Base-by-base conservation (phyloP, 2,329 filamentous ascomycete species). In the Nothomitra cinnamomea region DNA sequence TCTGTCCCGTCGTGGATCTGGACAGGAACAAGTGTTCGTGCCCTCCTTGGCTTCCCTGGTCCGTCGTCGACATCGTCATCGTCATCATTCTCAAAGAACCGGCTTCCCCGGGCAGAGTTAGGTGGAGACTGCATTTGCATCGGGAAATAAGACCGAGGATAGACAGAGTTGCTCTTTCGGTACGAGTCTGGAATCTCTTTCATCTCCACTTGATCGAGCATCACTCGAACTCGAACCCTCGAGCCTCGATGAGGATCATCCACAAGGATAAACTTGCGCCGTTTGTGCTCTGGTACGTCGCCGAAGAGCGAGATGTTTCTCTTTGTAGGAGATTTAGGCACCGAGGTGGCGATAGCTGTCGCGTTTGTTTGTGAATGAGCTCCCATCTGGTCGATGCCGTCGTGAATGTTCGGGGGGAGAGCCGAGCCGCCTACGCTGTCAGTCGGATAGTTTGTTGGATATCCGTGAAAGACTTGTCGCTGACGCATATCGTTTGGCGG, bases 161-260 rank as follows among this genome's bases (percentile, higher is more conserved):
- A 96, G 1, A 96, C 89, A 8, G 86, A 87, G 61, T 90, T 90
- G 54, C 79, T 80, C 69, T 88, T 88, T 59, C 90, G 85, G 71
- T 95, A 95, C 15, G 87, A 92, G 66, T 96, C 90, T 1, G 90
- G 90, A 63, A 96, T 94, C 68, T 96, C 90, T 62, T 89, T 84
- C 71, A 92, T 94, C 65, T 95, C 85, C 60, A 95, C 88, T 45
- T 83, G 82, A 63, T 95, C 87, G n/a, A 98, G 79, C 58, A 85
- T 92, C 52, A 95, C 89, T 57, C 89, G 84, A 47, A 96, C 89
- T 15, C 90, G 82, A 1, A 95, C 82, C 42, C 88, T 79, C 51
- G 80, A 83, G 52, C 83, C 84, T 36, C 87, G 83, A 57, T 88
- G 84, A 52, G 80, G 82, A 66, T 96, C 90, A 59, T 95, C 89